A percentile compares a stretch with the other conserved stretches of the same genome.
These are phyloP conservation scores for Talaromyces marneffei DNA, from an alignment of 2,329 filamentous ascomycete genomes.

Conservation along the genomic window DNA sequence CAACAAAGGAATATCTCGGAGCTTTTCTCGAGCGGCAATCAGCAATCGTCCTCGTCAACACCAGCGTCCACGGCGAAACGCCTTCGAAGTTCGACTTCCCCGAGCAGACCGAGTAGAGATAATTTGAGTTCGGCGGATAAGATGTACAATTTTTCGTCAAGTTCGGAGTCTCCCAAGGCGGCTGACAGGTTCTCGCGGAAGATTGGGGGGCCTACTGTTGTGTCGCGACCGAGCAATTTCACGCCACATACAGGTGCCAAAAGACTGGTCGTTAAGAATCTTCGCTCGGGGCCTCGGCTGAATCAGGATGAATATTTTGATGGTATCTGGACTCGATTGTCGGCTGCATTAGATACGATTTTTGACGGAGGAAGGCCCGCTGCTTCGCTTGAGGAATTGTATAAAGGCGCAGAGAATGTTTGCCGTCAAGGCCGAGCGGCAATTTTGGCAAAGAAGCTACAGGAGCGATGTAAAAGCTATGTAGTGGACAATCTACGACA, in stretches of 20 bases:
- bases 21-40: constrained; percentile 33
- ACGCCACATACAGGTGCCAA: constrained; percentile 71
- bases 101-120: constrained; percentile 10
- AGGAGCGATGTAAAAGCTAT: constrained; percentile 61
- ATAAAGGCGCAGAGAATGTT: constrained; percentile 84
- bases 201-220: constrained; percentile 31
- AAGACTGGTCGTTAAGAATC: constrained; percentile 90
- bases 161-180: constrained; percentile 29
- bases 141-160: constrained; percentile 50
- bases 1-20: constrained; percentile 43
- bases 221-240: constrained; percentile 47
- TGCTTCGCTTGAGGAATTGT: constrained; percentile 82
- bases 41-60: constrained; percentile 21
- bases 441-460: constrained; percentile 61
- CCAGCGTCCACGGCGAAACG: constrained; percentile 39
- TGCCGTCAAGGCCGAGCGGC: constrained; percentile 72
- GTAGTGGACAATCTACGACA: constrained; percentile 52
- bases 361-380: constrained; percentile 60
- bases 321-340: constrained; percentile 67
- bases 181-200: constrained; percentile 44
- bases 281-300: constrained; percentile 59
- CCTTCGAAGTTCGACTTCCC: constrained; percentile 22
- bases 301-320: constrained; percentile 73
- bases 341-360: constrained; percentile 65
- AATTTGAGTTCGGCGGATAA: constrained; percentile 33